Evolutionary conservation across 2,329 filamentous ascomycete genomes (phyloP), one percentile per base, ranked within the genome.

Genomic region (Anthostomella pinea): DNA sequence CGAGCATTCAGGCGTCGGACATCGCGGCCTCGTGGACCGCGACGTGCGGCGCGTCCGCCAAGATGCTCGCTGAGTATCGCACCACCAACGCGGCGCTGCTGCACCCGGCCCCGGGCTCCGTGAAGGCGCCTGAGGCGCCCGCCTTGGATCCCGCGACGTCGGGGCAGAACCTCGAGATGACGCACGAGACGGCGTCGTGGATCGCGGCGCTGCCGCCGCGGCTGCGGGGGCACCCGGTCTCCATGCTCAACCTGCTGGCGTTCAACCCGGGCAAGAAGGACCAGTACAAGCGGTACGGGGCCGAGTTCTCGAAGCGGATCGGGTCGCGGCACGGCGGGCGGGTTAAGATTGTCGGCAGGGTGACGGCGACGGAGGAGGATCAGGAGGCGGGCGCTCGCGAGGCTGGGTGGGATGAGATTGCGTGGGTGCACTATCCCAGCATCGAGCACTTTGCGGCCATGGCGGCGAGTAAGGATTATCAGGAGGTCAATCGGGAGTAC

Each of bases 361-460:
- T 81, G 1, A 65, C 76, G 8, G 51, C 45, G 11, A 38, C 41
- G 3, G 41, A n/a, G n/a, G n/a, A 59, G n/a, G n/a, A n/a, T n/a
- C n/a, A n/a, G n/a, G n/a, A n/a, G n/a, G n/a, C n/a, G n/a, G n/a
- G n/a, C n/a, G n/a, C n/a, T n/a, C n/a, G 30, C 14, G 40, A 44
- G 29, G 60, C 58, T 9, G 61, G 60, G 34, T 83, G 79, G 79
- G 74, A 83, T 54, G 79, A 83, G 58, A 68, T 83, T 43, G 78
- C 79, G 0, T 64, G 83, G 27, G 79, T 79, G 37, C 78, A 82
- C 61, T 83, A 83, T 57, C 78, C 79, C 3, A 78, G 69, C 33
- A 72, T 82, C 22, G 45, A 57, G 43, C 77, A 83, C 56, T 83
- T 83, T 51, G 72, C 72, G 27, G 76, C 79, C 52, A 82, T 58